Percentiles rank a stretch among this genome's conserved stretches.
Evolutionary conservation across 257 asterid species (phyloP).

Genomic region (Ophiorrhiza pumila): DNA sequence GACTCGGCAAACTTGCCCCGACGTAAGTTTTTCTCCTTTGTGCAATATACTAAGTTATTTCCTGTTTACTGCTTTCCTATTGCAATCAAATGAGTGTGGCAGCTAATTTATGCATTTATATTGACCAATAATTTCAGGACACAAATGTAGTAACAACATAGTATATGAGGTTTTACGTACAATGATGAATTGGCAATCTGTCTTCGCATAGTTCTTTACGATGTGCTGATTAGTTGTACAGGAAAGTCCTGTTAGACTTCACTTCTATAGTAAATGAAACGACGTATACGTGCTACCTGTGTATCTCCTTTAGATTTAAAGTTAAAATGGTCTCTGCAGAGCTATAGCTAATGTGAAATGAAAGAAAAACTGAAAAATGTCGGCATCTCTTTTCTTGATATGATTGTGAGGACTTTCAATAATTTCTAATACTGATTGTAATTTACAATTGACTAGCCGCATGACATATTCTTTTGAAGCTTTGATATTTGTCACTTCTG

Average conservation of each 20-base stretch:
- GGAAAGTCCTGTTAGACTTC: not conserved
- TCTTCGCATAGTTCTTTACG: not conserved
- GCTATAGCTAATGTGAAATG: not conserved
- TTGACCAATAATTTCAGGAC: not conserved
- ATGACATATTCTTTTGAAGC: not conserved
- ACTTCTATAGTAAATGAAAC: not conserved
- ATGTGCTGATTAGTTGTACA: not conserved
- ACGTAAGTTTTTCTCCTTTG: constrained; percentile 53
- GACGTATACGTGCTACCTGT: not conserved
- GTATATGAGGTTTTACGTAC: not conserved
- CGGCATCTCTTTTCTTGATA: not conserved
- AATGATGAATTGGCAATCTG: not conserved
- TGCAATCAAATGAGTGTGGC: not conserved
- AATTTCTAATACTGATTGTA: too few species aligned
- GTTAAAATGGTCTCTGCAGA: not conserved
- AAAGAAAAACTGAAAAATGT: too few species aligned
- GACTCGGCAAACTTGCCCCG: constrained; percentile 95
- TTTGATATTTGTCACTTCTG: not conserved
- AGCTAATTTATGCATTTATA: not conserved
- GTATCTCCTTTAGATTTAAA: not conserved
- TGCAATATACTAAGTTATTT: not conserved
- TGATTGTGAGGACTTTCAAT: not conserved
- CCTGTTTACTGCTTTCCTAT: not conserved
- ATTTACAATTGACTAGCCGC: not conserved
- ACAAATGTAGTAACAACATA: not conserved